These are phyloP conservation scores for Rhodomyrtus psidioides DNA, from an alignment of 441 rosid species.

Conservation along the genomic window DNA sequence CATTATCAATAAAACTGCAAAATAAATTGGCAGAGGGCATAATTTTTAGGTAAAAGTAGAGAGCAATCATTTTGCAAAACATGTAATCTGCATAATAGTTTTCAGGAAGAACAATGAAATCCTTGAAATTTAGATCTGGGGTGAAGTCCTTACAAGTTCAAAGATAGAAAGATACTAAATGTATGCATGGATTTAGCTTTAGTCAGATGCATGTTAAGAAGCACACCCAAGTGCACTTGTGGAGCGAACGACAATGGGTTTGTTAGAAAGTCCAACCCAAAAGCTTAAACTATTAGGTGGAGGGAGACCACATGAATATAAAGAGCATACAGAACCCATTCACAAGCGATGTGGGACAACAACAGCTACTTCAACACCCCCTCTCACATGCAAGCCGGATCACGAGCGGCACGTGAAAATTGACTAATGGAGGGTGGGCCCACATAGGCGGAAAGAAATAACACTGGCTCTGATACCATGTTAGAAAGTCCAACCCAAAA, in stretches of 20 bases:
- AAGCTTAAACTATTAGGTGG: no score
- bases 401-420: no score
- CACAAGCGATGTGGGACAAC: no score
- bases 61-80: neutral
- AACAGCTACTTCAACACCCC: no score
- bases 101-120: neutral
- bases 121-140: neutral
- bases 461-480: no score
- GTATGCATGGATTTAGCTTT: neutral
- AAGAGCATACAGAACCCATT: no score
- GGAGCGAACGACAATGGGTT: neutral
- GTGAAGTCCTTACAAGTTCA: neutral
- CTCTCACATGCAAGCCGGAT: no score
- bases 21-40: neutral
- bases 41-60: neutral
- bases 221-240: neutral
- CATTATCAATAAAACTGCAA: slow-evolving; percentile 74
- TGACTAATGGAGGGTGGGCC: no score
- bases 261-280: no score
- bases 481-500: no score
- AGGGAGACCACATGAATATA: no score
- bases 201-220: neutral
- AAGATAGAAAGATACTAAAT: neutral
- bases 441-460: no score
- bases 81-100: neutral